phyloP scores from a whole-genome alignment of 805 yeast species.

The Yarrowia sp. region DNA sequence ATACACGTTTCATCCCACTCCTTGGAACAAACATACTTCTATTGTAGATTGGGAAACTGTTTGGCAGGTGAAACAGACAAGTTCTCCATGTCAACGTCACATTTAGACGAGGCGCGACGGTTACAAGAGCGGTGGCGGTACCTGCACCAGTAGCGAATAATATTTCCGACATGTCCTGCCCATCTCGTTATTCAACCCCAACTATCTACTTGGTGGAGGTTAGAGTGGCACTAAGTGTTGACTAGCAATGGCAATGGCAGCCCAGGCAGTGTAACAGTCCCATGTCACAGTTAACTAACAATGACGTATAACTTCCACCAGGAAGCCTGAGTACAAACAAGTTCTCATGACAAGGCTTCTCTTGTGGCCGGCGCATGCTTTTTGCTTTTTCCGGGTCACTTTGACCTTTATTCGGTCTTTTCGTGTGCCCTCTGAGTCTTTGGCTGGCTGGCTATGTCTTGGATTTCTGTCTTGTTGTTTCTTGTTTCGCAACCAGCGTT shows the following conservation, averaged over 20 bases:
- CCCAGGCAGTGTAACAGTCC: background rate
- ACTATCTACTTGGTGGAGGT: background rate
- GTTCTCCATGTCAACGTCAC: background rate
- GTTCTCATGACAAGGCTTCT: background rate
- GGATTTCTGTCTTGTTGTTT: background rate
- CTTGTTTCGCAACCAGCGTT: background rate
- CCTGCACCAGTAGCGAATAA: too few species aligned
- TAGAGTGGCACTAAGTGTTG: background rate
- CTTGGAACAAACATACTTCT: background rate
- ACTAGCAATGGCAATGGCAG: background rate
- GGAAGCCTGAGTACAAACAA: background rate
- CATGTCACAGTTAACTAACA: too few species aligned
- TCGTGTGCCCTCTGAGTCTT: too few species aligned
- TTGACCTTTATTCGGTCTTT: background rate
- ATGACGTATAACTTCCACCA: background rate
- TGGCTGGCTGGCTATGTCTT: too few species aligned
- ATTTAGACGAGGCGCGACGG: background rate
- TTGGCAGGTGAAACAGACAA: constrained; percentile 7
- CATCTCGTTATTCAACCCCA: background rate
- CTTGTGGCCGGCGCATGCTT: background rate
- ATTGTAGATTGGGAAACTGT: too few species aligned
- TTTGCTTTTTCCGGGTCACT: background rate
- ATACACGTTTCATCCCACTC: background rate
- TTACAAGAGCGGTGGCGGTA: too few species aligned
- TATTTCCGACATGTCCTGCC: too few species aligned